These are phyloP conservation scores for Mycena amicta DNA, from an alignment of 768 basidiomycete genomes.

Conservation along the genomic window DNA sequence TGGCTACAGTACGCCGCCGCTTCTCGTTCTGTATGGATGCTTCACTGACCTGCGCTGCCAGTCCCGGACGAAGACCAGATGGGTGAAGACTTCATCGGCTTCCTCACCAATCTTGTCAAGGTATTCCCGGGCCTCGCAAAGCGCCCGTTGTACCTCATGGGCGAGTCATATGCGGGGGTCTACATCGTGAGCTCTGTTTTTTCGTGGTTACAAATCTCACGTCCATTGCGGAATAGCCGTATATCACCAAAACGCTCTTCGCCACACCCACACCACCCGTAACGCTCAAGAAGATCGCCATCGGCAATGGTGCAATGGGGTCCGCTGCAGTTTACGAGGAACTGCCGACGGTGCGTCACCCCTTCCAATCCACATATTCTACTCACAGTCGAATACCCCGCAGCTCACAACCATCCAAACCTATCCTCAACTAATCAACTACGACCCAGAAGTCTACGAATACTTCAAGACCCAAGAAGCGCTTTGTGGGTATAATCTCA, in stretches of 20 bases:
- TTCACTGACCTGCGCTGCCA: neutral
- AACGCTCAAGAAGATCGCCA: slow-evolving; percentile 64
- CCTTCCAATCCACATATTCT: neutral
- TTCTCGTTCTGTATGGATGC: neutral
- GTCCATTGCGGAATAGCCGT: slow-evolving; percentile 45
- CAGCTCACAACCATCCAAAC: slow-evolving; percentile 65
- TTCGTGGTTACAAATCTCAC: neutral
- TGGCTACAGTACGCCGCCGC: slow-evolving; percentile 53
- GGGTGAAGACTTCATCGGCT: slow-evolving; percentile 62
- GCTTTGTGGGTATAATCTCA: slow-evolving; percentile 66
- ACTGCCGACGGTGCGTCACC: slow-evolving; percentile 51
- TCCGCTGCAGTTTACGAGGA: slow-evolving; percentile 51
- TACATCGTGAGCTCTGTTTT: slow-evolving; percentile 52
- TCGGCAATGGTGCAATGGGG: slow-evolving; percentile 67
- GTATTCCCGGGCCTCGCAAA: slow-evolving; percentile 70
- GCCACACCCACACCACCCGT: slow-evolving; percentile 63
- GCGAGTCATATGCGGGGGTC: slow-evolving; percentile 76
- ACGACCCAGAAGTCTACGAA: slow-evolving; percentile 63
- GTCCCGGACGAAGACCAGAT: slow-evolving; percentile 68
- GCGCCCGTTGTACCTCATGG: slow-evolving; percentile 69
- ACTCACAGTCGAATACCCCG: neutral
- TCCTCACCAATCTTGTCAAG: slow-evolving; percentile 69
- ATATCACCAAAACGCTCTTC: slow-evolving; percentile 74
- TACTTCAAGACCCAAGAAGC: slow-evolving; percentile 66
- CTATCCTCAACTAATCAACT: slow-evolving; percentile 76